phyloP scores from a whole-genome alignment of 192 early-diverging fungal species.

The Paraglomus occultum region DNA sequence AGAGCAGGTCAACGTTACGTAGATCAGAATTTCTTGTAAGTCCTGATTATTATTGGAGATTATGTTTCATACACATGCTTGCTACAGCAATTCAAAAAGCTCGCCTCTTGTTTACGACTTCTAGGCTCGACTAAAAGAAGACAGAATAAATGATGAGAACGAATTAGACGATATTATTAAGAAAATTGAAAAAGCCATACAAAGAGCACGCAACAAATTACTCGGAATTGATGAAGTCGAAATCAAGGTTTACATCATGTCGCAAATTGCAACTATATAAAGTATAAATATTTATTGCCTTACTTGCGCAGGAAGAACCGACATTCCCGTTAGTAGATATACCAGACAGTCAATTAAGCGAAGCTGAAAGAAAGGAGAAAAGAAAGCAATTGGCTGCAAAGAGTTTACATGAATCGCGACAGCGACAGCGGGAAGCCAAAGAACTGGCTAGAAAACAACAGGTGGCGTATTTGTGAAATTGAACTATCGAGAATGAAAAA shows the following conservation, averaged over 20 bases:
- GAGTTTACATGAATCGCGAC: slow-evolving; percentile 72
- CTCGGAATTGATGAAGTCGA: slow-evolving; percentile 79
- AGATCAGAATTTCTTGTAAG: slow-evolving; percentile 54
- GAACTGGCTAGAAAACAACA: slow-evolving; percentile 49
- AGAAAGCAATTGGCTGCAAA: slow-evolving; percentile 74
- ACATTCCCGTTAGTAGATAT: slow-evolving; percentile 71
- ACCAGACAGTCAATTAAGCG: slow-evolving; percentile 77
- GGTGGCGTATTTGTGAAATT: slow-evolving; percentile 33
- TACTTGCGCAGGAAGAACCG: slow-evolving; percentile 54
- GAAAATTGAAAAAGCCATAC: slow-evolving; percentile 62
- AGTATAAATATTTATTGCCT: not conserved
- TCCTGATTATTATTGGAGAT: slow-evolving; percentile 10
- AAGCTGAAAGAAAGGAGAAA: slow-evolving; percentile 80
- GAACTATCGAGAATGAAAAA: not conserved
- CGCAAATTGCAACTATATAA: slow-evolving; percentile 9
- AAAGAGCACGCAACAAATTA: slow-evolving; percentile 73
- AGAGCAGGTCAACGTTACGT: slow-evolving; percentile 36
- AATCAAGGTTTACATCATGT: slow-evolving; percentile 45
- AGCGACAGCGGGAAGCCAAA: slow-evolving; percentile 69
- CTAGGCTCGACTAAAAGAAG: slow-evolving; percentile 54
- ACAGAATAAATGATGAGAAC: slow-evolving; percentile 64
- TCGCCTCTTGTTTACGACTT: slow-evolving; percentile 32
- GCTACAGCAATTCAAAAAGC: not conserved
- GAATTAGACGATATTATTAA: slow-evolving; percentile 77
- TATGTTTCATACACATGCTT: not conserved